These are phyloP conservation scores for Vitis hybrid DNA, from an alignment of 177 flowering plant species.

Conservation along the genomic window DNA sequence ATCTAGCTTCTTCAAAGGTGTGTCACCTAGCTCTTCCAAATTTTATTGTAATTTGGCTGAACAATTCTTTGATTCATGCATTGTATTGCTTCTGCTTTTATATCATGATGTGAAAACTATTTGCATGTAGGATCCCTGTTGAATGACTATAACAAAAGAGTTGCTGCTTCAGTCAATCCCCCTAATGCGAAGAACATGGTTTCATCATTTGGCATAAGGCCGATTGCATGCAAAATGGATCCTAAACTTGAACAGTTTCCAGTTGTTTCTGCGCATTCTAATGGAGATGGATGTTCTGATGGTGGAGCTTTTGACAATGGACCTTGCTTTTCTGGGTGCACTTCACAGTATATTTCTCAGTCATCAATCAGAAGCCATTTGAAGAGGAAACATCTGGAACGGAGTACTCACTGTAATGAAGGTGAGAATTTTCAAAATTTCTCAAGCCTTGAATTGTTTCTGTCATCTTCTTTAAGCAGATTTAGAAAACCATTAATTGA, in stretches of 20 bases:
- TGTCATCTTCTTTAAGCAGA: no score
- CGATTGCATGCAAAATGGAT: background rate
- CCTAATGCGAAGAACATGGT: no score
- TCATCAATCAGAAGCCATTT: background rate
- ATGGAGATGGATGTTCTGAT: conserved; percentile 3
- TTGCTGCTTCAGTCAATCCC: background rate
- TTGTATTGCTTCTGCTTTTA: no score
- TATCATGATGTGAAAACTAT: no score
- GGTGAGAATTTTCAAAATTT: no score
- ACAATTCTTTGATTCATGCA: no score
- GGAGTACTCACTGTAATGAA: background rate
- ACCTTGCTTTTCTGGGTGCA: background rate
- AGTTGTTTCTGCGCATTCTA: conserved; percentile 1
- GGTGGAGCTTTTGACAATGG: conserved; percentile 6
- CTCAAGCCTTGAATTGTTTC: no score
- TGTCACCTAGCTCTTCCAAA: background rate
- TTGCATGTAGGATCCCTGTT: background rate
- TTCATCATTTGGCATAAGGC: background rate
- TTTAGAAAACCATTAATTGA: no score
- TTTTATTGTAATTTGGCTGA: no score
- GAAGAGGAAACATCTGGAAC: conserved; percentile 1
- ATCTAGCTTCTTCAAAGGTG: conserved; percentile 2
- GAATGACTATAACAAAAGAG: background rate
- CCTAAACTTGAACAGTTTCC: conserved; percentile 5
- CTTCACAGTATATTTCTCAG: background rate